Conservation (phyloP, 2,329 filamentous ascomycete species). For the Pseudogymnoascus sp. region DNA sequence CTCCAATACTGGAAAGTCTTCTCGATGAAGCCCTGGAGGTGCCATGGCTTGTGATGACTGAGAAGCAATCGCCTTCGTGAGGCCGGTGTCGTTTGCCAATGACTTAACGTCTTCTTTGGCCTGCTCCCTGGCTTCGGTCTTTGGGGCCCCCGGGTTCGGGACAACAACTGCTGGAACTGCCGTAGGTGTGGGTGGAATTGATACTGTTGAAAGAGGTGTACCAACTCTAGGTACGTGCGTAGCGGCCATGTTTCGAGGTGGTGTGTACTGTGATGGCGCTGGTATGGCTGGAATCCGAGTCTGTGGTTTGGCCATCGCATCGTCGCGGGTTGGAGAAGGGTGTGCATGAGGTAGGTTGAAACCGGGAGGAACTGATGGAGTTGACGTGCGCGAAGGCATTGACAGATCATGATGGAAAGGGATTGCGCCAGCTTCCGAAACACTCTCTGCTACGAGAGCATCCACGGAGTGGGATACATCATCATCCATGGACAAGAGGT, state of each 20-base stretch:
- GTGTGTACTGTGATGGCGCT: constrained; percentile 22
- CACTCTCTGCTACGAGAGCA: constrained; percentile 56
- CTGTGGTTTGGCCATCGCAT: constrained; percentile 21
- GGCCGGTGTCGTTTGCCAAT: constrained; percentile 38
- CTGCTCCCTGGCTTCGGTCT: constrained; percentile 16
- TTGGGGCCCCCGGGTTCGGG: neutral
- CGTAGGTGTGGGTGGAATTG: constrained; percentile 20
- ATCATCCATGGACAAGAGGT: constrained; percentile 49
- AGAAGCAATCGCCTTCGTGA: constrained; percentile 39
- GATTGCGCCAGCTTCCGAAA: constrained; percentile 18
- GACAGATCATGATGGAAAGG: constrained; percentile 16
- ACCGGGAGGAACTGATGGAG: constrained; percentile 41
- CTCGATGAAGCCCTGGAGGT: constrained; percentile 42
- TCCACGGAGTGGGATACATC: constrained; percentile 59
- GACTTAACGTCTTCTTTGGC: constrained; percentile 40
- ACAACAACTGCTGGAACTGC: constrained; percentile 4
- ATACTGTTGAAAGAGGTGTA: constrained; percentile 24
- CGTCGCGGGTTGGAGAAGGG: constrained; percentile 27
- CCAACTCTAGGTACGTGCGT: constrained; percentile 20
- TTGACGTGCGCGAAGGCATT: constrained; percentile 26
- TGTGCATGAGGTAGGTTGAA: constrained; percentile 35
- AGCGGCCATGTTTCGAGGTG: constrained; percentile 17
- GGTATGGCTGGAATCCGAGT: constrained; percentile 19
- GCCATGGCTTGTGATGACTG: constrained; percentile 25
- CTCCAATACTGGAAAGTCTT: constrained; percentile 56